These are phyloP conservation scores for Cercospora nicotianae DNA, from an alignment of 2,329 filamentous ascomycete genomes.

Conservation along the genomic window DNA sequence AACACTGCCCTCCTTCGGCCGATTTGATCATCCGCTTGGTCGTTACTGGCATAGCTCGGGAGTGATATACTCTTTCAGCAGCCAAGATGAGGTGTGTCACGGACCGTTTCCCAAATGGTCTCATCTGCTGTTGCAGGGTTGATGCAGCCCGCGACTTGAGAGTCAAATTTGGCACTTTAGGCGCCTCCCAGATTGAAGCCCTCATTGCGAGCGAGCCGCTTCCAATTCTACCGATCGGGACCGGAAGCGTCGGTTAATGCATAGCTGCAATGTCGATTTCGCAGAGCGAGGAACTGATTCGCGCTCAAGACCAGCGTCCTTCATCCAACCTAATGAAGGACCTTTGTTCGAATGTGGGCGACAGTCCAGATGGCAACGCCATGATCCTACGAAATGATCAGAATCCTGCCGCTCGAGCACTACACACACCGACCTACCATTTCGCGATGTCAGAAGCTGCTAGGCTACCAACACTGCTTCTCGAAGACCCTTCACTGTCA, in stretches of 20 bases:
- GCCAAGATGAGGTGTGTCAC: neutral
- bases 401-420: neutral
- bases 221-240: neutral
- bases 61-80: neutral
- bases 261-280: neutral
- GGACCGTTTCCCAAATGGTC: neutral
- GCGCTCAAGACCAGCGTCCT: neutral
- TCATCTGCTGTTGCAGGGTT: neutral
- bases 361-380: slow-evolving; percentile 15
- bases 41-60: neutral
- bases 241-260: neutral
- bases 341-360: slow-evolving; percentile 10
- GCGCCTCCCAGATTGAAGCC: neutral
- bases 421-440: slow-evolving; percentile 8
- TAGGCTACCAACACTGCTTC: slow-evolving; percentile 19
- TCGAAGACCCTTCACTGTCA: slow-evolving; percentile 13
- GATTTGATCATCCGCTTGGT: neutral
- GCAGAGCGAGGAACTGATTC: neutral
- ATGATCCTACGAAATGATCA: slow-evolving; percentile 17
- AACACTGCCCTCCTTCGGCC: neutral
- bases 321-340: slow-evolving; percentile 12
- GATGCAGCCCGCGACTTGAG: neutral
- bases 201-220: neutral
- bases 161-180: neutral
- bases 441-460: slow-evolving; percentile 18